Evolutionary conservation across 163 green algal species (phyloP), one percentile per base, ranked within the genome.

Genomic region (Prototheca stagnorum): DNA sequence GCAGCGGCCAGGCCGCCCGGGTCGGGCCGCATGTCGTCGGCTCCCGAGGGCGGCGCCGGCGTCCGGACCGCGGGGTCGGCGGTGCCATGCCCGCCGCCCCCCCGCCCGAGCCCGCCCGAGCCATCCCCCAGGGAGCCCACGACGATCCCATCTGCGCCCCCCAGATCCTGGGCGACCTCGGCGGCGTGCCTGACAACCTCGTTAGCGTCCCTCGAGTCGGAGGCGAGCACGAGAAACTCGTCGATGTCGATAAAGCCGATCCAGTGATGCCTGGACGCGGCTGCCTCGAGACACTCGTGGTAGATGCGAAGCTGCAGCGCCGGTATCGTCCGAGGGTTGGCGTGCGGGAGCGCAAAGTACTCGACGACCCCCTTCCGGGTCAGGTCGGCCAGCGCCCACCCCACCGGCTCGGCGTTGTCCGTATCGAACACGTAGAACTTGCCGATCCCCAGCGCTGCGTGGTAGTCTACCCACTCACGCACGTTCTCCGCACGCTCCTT

Each of bases 161-260:
- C n/a, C n/a, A n/a, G n/a, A n/a, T n/a, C n/a, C n/a, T n/a, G n/a
- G n/a, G n/a, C n/a, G n/a, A n/a, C n/a, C n/a, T n/a, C n/a, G n/a
- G n/a, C n/a, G n/a, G n/a, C n/a, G n/a, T n/a, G n/a, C n/a, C n/a
- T n/a, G n/a, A n/a, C n/a, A n/a, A n/a, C n/a, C n/a, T n/a, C n/a
- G n/a, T n/a, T n/a, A n/a, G n/a, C 23, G n/a, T 11, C 15, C 47
- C 14, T 12, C 9, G 33, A 7, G 47, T 33, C 27, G 5, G n/a
- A 4, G 4, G 20, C 15, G 12, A 72, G 37, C 23, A 77, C 35
- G 14, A 77, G 20, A 49, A 72, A 77, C 56, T 77, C 67, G 29
- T 77, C 57, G 0, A 50, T 51, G 27, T 77, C 67, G 5, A 77
- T 58, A 36, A 77, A 77, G 11, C 52, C 67, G 27, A 77, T 74